A percentile compares a stretch with the other conserved stretches of the same genome.
Conservation (phyloP, 2,329 filamentous ascomycete species). For the Ceratocystis ficicola region DNA sequence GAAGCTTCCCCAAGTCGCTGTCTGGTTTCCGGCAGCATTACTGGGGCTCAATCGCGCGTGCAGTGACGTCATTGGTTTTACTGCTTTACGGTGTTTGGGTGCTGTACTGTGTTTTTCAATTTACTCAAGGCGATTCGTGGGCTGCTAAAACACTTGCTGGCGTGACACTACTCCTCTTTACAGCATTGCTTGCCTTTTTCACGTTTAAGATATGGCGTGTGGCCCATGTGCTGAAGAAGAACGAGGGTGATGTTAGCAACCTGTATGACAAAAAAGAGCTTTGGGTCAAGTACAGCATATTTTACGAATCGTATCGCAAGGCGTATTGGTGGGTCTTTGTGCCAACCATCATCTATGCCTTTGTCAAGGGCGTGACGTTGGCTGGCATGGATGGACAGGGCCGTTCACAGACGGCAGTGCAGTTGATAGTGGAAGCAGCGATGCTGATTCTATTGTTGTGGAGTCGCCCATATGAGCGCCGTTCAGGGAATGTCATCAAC, state of each 20-base stretch:
- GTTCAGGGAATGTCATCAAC: conserved; percentile 84
- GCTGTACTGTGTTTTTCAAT: conserved; percentile 91
- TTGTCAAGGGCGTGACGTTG: conserved; percentile 75
- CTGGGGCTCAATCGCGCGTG: conserved; percentile 82
- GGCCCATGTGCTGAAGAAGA: conserved; percentile 59
- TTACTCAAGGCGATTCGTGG: conserved; percentile 88
- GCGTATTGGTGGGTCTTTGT: conserved; percentile 97
- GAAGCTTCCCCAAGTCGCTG: conserved; percentile 68
- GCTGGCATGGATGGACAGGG: conserved; percentile 78
- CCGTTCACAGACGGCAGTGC: conserved; percentile 63
- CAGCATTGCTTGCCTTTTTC: conserved; percentile 68
- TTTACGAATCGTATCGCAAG: conserved; percentile 93
- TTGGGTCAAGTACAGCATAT: conserved; percentile 92
- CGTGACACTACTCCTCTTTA: conserved; percentile 70
- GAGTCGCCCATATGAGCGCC: conserved; percentile 75
- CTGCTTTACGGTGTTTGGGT: conserved; percentile 92
- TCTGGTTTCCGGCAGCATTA: conserved; percentile 86
- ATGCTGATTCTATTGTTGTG: conserved; percentile 73
- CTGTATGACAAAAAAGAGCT: conserved; percentile 82
- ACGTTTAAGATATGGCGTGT: conserved; percentile 69
- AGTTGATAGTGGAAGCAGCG: conserved; percentile 67
- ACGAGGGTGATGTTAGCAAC: conserved; percentile 57
- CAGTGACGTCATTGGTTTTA: conserved; percentile 80
- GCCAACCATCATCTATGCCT: conserved; percentile 78
- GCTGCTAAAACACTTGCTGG: conserved; percentile 74